Evolutionary conservation across 1,284 basidiomycete species (phyloP).

Genomic region (Wolfiporia cocos): DNA sequence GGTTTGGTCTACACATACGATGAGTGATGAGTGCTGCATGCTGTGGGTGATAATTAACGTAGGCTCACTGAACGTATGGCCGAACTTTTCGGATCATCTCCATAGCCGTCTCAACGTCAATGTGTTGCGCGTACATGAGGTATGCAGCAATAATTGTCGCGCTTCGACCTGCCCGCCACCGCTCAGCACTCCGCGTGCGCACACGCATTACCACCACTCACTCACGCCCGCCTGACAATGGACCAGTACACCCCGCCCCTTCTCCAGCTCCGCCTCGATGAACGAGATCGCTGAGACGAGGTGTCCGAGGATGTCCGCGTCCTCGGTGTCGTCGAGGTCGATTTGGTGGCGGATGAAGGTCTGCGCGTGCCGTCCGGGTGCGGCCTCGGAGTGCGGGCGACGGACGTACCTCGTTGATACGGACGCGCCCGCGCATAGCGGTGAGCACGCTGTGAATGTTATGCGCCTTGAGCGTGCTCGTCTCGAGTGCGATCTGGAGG

Average conservation of each 20-base stretch:
- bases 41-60: conserved; percentile 1
- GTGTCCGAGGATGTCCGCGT: conserved; percentile 71
- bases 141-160: conserved; percentile 81
- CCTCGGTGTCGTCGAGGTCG: conserved; percentile 62
- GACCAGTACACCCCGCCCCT: conserved; percentile 71
- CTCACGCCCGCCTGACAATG: conserved; percentile 88
- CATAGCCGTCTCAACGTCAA: conserved; percentile 65
- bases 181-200: background rate
- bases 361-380: conserved; percentile 29
- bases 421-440: conserved; percentile 65
- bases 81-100: conserved; percentile 60
- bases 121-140: conserved; percentile 66
- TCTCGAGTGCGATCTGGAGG: conserved; percentile 27
- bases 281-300: conserved; percentile 75
- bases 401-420: conserved; percentile 51
- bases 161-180: conserved; percentile 53
- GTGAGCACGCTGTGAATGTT: conserved; percentile 66
- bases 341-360: conserved; percentile 70
- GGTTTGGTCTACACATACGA: conserved; percentile 55
- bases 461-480: conserved; percentile 46
- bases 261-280: conserved; percentile 71
- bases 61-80: conserved; percentile 66
- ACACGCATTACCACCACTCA: conserved; percentile 32
- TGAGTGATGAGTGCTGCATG: too few species aligned
- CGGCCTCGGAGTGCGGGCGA: background rate